Evolutionary conservation across 2,329 filamentous ascomycete genomes (phyloP).

Genomic region (Ophiocordyceps camponoti-rufipedis): DNA sequence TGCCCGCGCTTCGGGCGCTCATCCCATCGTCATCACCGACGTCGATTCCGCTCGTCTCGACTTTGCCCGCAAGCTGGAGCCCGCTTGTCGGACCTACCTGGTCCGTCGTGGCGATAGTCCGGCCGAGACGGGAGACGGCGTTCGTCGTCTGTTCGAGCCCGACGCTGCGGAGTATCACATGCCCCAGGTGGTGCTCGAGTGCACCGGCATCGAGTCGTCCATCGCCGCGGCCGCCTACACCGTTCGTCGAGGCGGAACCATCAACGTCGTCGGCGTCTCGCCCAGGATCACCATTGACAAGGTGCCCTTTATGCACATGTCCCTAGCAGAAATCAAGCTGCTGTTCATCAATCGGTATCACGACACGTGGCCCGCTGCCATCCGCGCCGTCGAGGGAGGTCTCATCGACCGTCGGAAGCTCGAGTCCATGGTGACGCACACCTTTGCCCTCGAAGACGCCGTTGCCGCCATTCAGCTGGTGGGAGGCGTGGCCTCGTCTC

Average conservation of each 20-base stretch:
- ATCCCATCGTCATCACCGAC: conserved; percentile 46
- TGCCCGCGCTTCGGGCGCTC: conserved; percentile 41
- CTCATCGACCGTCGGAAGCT: conserved; percentile 39
- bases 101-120: conserved; percentile 25
- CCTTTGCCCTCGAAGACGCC: conserved; percentile 42
- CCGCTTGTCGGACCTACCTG: conserved; percentile 32
- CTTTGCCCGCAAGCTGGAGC: conserved; percentile 40
- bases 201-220: conserved; percentile 47
- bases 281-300: conserved; percentile 40
- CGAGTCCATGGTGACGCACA: conserved; percentile 32
- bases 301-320: conserved; percentile 48
- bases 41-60: conserved; percentile 34
- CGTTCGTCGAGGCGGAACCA: conserved; percentile 36
- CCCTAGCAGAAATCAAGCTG: conserved; percentile 45
- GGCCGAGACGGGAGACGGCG: conserved; percentile 30
- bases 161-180: conserved; percentile 32
- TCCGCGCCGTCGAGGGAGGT: conserved; percentile 38
- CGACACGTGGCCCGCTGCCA: conserved; percentile 51
- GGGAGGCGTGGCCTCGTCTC: conserved; percentile 3
- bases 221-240: conserved; percentile 39
- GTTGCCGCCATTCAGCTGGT: conserved; percentile 23
- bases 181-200: conserved; percentile 42
- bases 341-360: conserved; percentile 54
- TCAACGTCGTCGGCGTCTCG: conserved; percentile 49
- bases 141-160: conserved; percentile 33